Evolutionary conservation across 495 filamentous ascomycete species (phyloP), one percentile per base, ranked within the genome.

Genomic region (Trichocladium antarcticum): DNA sequence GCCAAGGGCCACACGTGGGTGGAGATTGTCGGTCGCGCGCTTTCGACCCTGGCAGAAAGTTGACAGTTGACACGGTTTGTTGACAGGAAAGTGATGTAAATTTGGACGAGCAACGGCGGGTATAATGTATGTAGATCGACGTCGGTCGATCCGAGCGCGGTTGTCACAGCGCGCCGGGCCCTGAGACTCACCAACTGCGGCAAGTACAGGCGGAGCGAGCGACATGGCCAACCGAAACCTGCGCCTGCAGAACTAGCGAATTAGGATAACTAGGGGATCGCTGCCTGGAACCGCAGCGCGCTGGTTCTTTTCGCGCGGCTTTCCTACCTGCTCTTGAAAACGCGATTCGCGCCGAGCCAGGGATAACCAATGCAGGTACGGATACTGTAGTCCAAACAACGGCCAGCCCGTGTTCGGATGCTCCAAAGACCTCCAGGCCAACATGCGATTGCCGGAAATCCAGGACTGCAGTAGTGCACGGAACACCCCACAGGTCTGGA

Each of bases 11-110:
- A 27, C 19, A 10, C 19, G 35, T 4, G 3, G 34, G 58, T 61
- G 58, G 58, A 61, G 53, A 61, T 55, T 53, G 49, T 50, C 31
- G 45, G 24, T 8, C 8, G 4, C 24, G 43, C 43, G 51, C 41
- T 43, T 50, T 44, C 32, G 29, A 43, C 31, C 31, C 38, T 42
- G 42, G 39, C 38, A 38, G 37, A 31, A n/a, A n/a, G n/a, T 53
- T 55, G 38, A 27, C 27, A 27, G 29, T 35, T 24, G 14, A 21
- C 27, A 48, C 3, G 16, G n/a, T 12, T 12, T 15, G 27, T n/a
- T 10, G 37, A 49, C 27, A 37, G 42, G 42, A 50, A 15, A 42
- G 37, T 45, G 50, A 57, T 54, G 44, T 20, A 45, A 54, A 54
- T 42, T 46, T 31, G 55, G 15, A 54, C 42, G 42, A 50, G 31